Conservation (phyloP, 176 grass and related monocot species). For the Luzula sylvatica region DNA sequence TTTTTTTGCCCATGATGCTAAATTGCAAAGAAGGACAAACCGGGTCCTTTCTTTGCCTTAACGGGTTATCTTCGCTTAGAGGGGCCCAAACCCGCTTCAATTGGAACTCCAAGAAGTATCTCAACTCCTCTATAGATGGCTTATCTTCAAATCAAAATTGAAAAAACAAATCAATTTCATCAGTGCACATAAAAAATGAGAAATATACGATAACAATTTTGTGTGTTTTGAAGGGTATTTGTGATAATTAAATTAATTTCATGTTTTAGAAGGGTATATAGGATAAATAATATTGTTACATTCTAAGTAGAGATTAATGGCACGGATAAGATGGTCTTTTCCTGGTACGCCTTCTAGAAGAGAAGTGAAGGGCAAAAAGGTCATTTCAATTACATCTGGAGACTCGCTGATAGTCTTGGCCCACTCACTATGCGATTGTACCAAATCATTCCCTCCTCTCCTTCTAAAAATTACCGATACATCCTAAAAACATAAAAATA, state of each 20-base stretch:
- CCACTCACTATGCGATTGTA: conserved; percentile 46
- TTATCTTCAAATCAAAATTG: conserved; percentile 41
- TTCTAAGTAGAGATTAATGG: conserved; percentile 66
- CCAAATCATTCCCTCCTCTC: conserved; percentile 55
- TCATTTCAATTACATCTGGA: conserved; percentile 59
- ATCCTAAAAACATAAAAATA: conserved; percentile 37
- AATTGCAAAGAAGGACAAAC: conserved; percentile 61
- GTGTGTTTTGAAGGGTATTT: not conserved
- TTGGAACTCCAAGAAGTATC: conserved; percentile 70
- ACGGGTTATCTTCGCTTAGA: conserved; percentile 34
- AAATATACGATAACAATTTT: too few species aligned
- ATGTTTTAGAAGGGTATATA: too few species aligned
- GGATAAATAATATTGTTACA: too few species aligned
- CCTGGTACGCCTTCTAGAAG: conserved; percentile 39
- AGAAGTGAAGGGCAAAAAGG: conserved; percentile 45
- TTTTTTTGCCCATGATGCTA: conserved; percentile 55
- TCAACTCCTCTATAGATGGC: conserved; percentile 59
- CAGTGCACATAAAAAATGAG: not conserved
- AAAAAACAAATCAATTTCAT: not conserved
- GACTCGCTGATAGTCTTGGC: conserved; percentile 34
- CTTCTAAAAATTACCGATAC: conserved; percentile 64
- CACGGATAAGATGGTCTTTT: conserved; percentile 41
- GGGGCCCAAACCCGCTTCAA: conserved; percentile 53
- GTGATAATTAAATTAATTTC: too few species aligned
- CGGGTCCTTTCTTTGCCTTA: conserved; percentile 53